Conservation (phyloP, 2,329 filamentous ascomycete genomes). For the Epichloe elymi region DNA sequence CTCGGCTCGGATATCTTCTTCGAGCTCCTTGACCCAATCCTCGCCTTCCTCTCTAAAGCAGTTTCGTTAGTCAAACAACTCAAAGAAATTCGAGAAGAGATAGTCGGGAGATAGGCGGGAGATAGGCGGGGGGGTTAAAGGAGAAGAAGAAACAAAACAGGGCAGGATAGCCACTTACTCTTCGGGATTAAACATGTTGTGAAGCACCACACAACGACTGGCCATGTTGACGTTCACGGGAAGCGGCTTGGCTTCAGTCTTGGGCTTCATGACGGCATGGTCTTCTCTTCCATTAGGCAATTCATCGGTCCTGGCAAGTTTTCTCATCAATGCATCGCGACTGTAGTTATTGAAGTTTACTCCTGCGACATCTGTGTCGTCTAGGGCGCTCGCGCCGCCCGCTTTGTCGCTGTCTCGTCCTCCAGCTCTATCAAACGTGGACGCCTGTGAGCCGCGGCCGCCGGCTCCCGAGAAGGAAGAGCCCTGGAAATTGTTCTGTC, state of each 20-base stretch:
- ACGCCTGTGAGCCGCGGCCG: constrained; percentile 71
- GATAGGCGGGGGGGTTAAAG: background rate
- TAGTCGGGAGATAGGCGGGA: too few species aligned
- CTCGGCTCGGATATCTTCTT: constrained; percentile 85
- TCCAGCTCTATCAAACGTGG: constrained; percentile 82
- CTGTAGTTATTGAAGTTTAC: constrained; percentile 99
- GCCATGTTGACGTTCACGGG: constrained; percentile 84
- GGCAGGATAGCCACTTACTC: constrained; percentile 52
- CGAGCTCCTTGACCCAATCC: constrained; percentile 81
- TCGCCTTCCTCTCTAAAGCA: constrained; percentile 64
- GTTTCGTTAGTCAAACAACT: constrained; percentile 20
- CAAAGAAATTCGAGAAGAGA: background rate
- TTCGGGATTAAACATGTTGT: constrained; percentile 87
- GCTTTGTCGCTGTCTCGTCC: constrained; percentile 83
- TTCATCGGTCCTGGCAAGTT: constrained; percentile 93
- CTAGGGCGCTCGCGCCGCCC: constrained; percentile 82
- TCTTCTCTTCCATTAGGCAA: constrained; percentile 51
- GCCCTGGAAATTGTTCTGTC: constrained; percentile 71
- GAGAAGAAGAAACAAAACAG: too few species aligned
- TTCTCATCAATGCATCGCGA: constrained; percentile 95
- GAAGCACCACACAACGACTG: constrained; percentile 83
- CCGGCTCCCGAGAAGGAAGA: constrained; percentile 85
- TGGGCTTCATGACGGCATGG: constrained; percentile 62
- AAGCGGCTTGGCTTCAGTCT: constrained; percentile 63
- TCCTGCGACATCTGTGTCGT: constrained; percentile 93